phyloP scores from a whole-genome alignment of 148 eudicot species.

The Chenopodium suecicum region DNA sequence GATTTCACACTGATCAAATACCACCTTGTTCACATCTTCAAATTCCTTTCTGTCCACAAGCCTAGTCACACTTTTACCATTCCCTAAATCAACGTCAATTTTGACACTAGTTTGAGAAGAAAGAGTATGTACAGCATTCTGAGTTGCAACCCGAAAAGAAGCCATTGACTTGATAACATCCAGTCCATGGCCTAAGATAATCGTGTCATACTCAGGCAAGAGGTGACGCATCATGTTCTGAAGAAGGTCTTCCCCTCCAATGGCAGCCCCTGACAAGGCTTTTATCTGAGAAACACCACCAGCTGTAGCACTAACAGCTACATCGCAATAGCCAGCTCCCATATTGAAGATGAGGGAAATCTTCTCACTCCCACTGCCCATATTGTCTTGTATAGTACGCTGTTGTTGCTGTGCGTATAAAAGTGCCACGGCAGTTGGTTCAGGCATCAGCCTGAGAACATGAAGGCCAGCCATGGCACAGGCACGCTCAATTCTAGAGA shows the following conservation, averaged over 20 bases:
- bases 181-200: constrained; percentile 45
- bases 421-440: constrained; percentile 86
- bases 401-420: constrained; percentile 79
- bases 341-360: constrained; percentile 70
- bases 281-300: constrained; percentile 91
- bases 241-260: constrained; percentile 93
- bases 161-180: constrained; percentile 60
- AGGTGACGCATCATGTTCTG: constrained; percentile 65
- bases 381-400: constrained; percentile 46
- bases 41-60: constrained; percentile 52
- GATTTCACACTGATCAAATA: constrained; percentile 57
- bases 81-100: constrained; percentile 64
- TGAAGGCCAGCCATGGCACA: constrained; percentile 96
- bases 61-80: constrained; percentile 53
- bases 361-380: constrained; percentile 78
- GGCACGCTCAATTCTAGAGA: constrained; percentile 64
- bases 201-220: constrained; percentile 52
- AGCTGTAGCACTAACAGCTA: constrained; percentile 70
- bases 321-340: constrained; percentile 92
- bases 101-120: constrained; percentile 47
- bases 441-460: constrained; percentile 85
- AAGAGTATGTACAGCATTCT: constrained; percentile 71
- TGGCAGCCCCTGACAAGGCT: constrained; percentile 54
- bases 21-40: constrained; percentile 54
- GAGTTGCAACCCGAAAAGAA: constrained; percentile 67